These are phyloP conservation scores for Rhodotorula taiwanensis DNA, from an alignment of 768 basidiomycete genomes.

Conservation along the genomic window DNA sequence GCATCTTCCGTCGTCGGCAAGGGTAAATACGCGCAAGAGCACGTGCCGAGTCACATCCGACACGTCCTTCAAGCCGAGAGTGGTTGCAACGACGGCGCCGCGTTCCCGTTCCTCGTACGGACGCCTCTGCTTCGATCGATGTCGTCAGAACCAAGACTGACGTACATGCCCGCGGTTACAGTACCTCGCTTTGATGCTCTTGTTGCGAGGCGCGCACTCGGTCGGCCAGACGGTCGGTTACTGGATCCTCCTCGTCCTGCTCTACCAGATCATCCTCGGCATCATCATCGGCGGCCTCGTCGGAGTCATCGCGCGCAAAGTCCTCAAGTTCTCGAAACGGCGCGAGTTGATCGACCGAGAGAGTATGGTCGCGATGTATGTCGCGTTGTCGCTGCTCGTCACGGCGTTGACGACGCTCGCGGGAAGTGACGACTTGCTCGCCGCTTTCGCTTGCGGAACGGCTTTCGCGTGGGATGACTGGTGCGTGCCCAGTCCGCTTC, in stretches of 20 bases:
- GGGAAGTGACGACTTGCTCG: conserved; percentile 55
- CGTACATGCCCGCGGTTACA: conserved; percentile 1
- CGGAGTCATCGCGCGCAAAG: conserved; percentile 45
- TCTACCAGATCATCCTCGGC: conserved; percentile 47
- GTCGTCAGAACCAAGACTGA: neutral
- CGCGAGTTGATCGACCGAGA: conserved; percentile 47
- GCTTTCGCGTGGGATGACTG: conserved; percentile 56
- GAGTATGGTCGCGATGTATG: conserved; percentile 48
- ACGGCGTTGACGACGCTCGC: conserved; percentile 59
- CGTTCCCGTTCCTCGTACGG: conserved; percentile 81
- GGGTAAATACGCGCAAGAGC: conserved; percentile 95
- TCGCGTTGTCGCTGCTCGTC: conserved; percentile 64
- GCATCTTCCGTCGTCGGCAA: conserved; percentile 80
- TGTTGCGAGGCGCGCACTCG: conserved; percentile 57
- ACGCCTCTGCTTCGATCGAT: neutral
- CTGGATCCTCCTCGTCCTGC: conserved; percentile 57
- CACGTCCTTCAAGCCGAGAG: conserved; percentile 77
- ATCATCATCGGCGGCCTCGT: conserved; percentile 45
- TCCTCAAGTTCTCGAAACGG: conserved; percentile 44
- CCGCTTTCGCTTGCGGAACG: conserved; percentile 88
- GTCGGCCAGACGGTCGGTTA: conserved; percentile 60
- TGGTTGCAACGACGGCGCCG: conserved; percentile 94
- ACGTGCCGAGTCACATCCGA: conserved; percentile 70
- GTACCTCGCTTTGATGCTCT: conserved; percentile 72
- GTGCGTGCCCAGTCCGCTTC: conserved; percentile 1